Evolutionary conservation across 257 asterid genomes (phyloP), one percentile per base, ranked within the genome.

Genomic region (Galeopsis tetrahit): DNA sequence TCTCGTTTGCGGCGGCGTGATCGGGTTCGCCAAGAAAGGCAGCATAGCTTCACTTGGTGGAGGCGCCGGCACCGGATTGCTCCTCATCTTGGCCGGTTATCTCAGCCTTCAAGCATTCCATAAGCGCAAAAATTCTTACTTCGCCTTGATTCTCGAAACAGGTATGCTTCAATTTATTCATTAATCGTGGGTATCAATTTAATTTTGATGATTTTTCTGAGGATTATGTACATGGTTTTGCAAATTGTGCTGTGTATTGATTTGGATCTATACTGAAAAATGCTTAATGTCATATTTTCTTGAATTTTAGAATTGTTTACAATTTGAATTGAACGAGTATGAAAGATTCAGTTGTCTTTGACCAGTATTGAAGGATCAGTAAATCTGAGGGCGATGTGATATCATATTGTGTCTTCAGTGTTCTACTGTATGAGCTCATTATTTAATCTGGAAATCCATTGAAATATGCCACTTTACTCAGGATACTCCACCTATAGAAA

Each of bases 51-150:
- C 99, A 5, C 86, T 95, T 7, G 97, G 79, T 48, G 99, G 98
- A 2, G 99, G 99, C 62, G 66, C 65, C 13, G 96, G 96, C 76
- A 71, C 98, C 14, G 99, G 97, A 66, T 60, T 79, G 58, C 75
- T 88, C 65, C 91, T 95, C 68, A 36, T 92, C 64, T 86, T 92
- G 43, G 99, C 99, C 65, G 98, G 97, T 43, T 92, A 90, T 62
- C 84, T 95, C 82, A 95, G 98, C 57, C 92, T 95, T 44, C 96
- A 92, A 74, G 97, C 98, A 32, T 95, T 81, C 73, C 91, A 87
- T 34, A 92, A 87, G 68, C 93, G 92, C 81, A 88, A 78, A 77
- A 95, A 85, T 70, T 95, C 99, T 48, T 88, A 86, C 78, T 63
- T 88, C 28, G 92, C 96, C 39, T 83, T 82, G 59, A 69, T 90